phyloP scores from a whole-genome alignment of 225 moss, liverwort and hornwort genomes.

The Marchantia polymorpha region DNA sequence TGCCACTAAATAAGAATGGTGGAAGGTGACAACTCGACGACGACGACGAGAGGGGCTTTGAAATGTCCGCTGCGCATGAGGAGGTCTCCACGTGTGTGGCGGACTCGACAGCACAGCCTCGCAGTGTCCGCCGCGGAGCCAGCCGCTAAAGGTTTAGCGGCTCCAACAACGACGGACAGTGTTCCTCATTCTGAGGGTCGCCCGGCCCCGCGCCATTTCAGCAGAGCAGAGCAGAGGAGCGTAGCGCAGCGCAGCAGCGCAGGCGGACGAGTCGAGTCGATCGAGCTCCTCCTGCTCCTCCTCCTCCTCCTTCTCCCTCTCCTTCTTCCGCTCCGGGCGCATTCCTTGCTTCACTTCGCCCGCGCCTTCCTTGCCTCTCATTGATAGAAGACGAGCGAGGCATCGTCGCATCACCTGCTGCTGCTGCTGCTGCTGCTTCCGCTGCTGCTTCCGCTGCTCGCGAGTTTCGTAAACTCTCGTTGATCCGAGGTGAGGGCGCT shows the following conservation, averaged over 20 bases:
- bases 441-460: not conserved
- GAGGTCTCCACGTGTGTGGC: not conserved
- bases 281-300: not conserved
- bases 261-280: not conserved
- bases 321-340: not conserved
- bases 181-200: not conserved
- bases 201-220: not conserved
- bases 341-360: not conserved
- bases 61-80: not conserved
- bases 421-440: not conserved
- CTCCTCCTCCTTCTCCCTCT: not conserved
- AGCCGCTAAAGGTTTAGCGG: not conserved
- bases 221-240: not conserved
- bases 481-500: not conserved
- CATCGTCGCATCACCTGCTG: not conserved
- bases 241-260: not conserved
- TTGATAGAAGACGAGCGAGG: too few relatives aligned
- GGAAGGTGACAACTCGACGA: too few relatives aligned
- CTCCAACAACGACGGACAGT: not conserved
- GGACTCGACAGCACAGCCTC: not conserved
- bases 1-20: too few relatives aligned
- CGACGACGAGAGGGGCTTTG: not conserved
- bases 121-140: not conserved
- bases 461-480: not conserved
- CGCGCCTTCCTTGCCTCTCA: not conserved